Evolutionary conservation across 768 basidiomycete species (phyloP).

Genomic region (Obba rivulosa): DNA sequence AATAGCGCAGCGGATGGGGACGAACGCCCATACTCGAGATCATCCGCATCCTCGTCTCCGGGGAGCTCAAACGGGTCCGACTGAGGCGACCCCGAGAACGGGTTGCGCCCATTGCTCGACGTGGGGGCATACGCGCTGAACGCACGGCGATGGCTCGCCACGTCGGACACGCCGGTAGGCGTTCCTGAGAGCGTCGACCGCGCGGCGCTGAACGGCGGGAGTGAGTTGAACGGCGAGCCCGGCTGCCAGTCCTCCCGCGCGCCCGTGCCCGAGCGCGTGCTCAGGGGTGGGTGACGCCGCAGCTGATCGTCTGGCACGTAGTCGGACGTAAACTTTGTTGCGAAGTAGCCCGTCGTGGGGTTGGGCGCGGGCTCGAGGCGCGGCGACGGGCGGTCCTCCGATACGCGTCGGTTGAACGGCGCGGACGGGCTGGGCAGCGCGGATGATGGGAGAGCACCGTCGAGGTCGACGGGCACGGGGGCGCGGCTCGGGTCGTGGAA

Average conservation of each 20-base stretch:
- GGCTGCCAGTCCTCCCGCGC: slow-evolving; percentile 26
- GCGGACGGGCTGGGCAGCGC: neutral
- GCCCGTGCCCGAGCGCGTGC: slow-evolving; percentile 2
- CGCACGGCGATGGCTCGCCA: slow-evolving; percentile 29
- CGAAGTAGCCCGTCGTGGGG: slow-evolving; percentile 27
- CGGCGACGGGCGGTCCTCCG: slow-evolving; percentile 14
- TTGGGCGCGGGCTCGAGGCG: slow-evolving; percentile 15
- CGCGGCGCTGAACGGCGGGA: slow-evolving; percentile 29
- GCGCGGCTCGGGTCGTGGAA: slow-evolving; percentile 17
- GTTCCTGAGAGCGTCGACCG: slow-evolving; percentile 23
- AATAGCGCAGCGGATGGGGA: slow-evolving; percentile 4
- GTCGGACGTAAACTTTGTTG: slow-evolving; percentile 43
- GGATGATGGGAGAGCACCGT: neutral
- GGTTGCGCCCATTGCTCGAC: slow-evolving; percentile 4
- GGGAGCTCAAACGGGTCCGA: slow-evolving; percentile 18
- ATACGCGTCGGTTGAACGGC: neutral
- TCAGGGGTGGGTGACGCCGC: slow-evolving; percentile 15
- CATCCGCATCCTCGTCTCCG: slow-evolving; percentile 7
- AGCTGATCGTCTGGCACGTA: slow-evolving; percentile 28
- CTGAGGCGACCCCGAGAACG: slow-evolving; percentile 2
- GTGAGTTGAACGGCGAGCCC: slow-evolving; percentile 29
- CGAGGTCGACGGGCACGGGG: slow-evolving; percentile 6
- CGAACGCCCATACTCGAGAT: slow-evolving; percentile 5
- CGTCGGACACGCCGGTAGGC: slow-evolving; percentile 19
- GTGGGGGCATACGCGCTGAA: slow-evolving; percentile 24